Evolutionary conservation across 2,329 filamentous ascomycete species (phyloP).

Genomic region (Phaeomoniella chlamydospora): DNA sequence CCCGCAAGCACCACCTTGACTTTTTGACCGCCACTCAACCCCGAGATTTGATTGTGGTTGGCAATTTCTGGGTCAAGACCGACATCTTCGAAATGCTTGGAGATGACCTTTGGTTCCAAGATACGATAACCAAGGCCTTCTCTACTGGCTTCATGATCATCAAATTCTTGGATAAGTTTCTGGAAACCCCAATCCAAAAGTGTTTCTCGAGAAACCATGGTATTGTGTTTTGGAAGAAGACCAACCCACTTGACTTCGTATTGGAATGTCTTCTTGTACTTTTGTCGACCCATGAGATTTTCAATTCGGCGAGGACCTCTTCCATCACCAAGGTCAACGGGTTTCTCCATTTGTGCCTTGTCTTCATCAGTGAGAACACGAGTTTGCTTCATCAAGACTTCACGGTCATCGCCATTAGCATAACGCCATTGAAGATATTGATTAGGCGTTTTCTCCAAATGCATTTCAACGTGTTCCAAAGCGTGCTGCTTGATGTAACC

Average conservation of each 20-base stretch:
- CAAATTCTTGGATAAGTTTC: conserved; percentile 95
- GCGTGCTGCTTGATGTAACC: conserved; percentile 99
- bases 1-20: conserved; percentile 96
- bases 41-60: conserved; percentile 96
- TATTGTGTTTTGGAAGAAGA: conserved; percentile 85
- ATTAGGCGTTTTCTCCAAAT: conserved; percentile 96
- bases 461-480: conserved; percentile 98
- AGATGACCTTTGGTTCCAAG: conserved; percentile 83
- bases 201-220: conserved; percentile 84
- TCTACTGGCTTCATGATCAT: conserved; percentile 96
- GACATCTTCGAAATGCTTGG: conserved; percentile 95
- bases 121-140: conserved; percentile 94
- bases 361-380: conserved; percentile 77
- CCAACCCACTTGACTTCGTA: conserved; percentile 95
- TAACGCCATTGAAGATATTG: conserved; percentile 99
- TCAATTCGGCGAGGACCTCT: conserved; percentile 67
- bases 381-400: conserved; percentile 95
- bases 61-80: conserved; percentile 95
- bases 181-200: conserved; percentile 71
- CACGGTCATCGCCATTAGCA: conserved; percentile 88
- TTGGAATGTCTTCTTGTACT: conserved; percentile 98
- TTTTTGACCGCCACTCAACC: conserved; percentile 91
- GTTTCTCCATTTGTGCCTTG: conserved; percentile 80
- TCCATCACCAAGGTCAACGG: conserved; percentile 72
- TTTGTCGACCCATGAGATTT: conserved; percentile 84